These are phyloP conservation scores for Epichloe sp. DNA, from an alignment of 2,329 filamentous ascomycete genomes.

Conservation along the genomic window DNA sequence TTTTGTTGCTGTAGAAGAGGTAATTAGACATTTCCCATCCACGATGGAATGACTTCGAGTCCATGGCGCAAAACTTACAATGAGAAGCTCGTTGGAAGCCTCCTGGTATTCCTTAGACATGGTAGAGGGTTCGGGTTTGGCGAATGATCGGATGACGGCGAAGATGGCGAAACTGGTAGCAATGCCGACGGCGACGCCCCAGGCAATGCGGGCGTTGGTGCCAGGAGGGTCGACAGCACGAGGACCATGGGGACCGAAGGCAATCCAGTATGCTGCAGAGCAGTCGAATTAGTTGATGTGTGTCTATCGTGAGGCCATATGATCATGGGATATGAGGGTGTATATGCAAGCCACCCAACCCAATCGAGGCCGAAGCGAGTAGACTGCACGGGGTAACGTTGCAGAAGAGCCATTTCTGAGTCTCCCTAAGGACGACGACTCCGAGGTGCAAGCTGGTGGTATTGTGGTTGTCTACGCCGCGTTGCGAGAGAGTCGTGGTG, in stretches of 20 bases:
- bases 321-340: neutral
- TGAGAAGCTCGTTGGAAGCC: conserved; percentile 84
- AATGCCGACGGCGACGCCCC: conserved; percentile 59
- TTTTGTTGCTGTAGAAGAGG: conserved; percentile 52
- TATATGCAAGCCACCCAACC: neutral
- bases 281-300: conserved; percentile 20
- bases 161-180: conserved; percentile 59
- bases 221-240: conserved; percentile 72
- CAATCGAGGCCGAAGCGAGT: neutral
- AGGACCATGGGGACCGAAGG: conserved; percentile 92
- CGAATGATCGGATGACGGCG: conserved; percentile 55
- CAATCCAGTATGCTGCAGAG: conserved; percentile 87
- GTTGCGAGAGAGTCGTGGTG: conserved; percentile 6
- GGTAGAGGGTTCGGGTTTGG: conserved; percentile 60
- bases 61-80: conserved; percentile 38
- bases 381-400: neutral
- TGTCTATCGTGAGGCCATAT: neutral
- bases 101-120: conserved; percentile 98
- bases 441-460: neutral
- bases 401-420: no score
- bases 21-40: neutral
- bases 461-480: neutral
- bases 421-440: neutral
- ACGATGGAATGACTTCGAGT: neutral
- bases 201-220: conserved; percentile 66